Conservation (phyloP, 2,329 filamentous ascomycete genomes). For the Gnomoniopsis smithogilvyi region DNA sequence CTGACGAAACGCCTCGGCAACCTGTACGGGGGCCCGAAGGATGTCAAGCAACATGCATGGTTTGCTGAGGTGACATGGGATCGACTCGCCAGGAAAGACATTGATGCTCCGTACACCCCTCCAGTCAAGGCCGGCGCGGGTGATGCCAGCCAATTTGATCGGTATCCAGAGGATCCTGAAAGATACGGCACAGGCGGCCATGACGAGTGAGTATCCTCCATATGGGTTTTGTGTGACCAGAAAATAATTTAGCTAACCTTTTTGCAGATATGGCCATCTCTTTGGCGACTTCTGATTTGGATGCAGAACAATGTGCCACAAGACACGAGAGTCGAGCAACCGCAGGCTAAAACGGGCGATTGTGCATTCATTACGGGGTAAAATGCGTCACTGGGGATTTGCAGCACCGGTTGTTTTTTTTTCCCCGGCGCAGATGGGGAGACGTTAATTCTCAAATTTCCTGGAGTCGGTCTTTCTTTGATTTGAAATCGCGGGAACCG, state of each 20-base stretch:
- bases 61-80: slow-evolving; percentile 99
- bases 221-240: neutral
- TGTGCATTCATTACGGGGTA: neutral
- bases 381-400: neutral
- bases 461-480: neutral
- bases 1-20: slow-evolving; percentile 94
- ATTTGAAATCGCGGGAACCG: neutral
- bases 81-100: slow-evolving; percentile 87
- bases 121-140: slow-evolving; percentile 91
- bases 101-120: slow-evolving; percentile 95
- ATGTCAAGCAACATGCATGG: slow-evolving; percentile 95
- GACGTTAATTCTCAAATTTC: neutral
- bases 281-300: slow-evolving; percentile 67
- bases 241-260: neutral
- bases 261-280: slow-evolving; percentile 63
- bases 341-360: neutral
- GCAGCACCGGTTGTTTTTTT: neutral
- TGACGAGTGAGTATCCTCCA: slow-evolving; percentile 70
- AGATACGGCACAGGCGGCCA: slow-evolving; percentile 76
- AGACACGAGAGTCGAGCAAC: too few relatives aligned
- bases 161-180: slow-evolving; percentile 96
- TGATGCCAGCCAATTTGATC: slow-evolving; percentile 96
- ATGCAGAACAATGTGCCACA: neutral
- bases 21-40: slow-evolving; percentile 81
- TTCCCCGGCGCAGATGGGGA: neutral